These are phyloP conservation scores for Pulveroboletus frians DNA, from an alignment of 768 basidiomycete species.

Conservation along the genomic window DNA sequence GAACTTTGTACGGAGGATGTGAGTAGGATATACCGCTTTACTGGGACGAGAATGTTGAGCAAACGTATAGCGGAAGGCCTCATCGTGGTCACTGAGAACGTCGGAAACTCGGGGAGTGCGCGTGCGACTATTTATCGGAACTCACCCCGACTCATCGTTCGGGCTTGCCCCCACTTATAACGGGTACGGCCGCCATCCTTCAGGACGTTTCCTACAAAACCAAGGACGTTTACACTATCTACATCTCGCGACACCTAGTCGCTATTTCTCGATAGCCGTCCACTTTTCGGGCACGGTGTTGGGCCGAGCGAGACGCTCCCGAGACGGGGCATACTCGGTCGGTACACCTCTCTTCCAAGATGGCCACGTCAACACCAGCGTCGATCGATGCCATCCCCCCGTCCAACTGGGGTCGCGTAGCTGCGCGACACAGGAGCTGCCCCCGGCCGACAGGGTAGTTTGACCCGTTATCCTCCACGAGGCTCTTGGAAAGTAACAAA, in stretches of 20 bases:
- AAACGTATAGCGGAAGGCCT: slow-evolving; percentile 65
- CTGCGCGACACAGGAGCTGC: slow-evolving; percentile 66
- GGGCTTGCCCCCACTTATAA: too few relatives aligned
- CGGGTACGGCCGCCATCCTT: too few relatives aligned
- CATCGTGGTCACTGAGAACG: slow-evolving; percentile 41
- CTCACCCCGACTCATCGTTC: too few relatives aligned
- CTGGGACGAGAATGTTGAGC: slow-evolving; percentile 88
- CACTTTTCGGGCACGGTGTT: slow-evolving; percentile 26
- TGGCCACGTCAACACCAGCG: slow-evolving; percentile 78
- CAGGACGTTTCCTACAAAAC: too few relatives aligned
- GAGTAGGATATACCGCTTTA: slow-evolving; percentile 61
- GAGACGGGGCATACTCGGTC: slow-evolving; percentile 24
- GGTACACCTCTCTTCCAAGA: slow-evolving; percentile 32
- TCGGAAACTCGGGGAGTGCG: slow-evolving; percentile 13
- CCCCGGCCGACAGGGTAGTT: slow-evolving; percentile 86
- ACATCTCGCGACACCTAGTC: slow-evolving; percentile 1
- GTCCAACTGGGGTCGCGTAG: slow-evolving; percentile 29
- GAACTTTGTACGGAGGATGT: neutral
- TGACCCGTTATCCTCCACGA: slow-evolving; percentile 78
- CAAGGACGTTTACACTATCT: neutral
- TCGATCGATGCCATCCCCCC: slow-evolving; percentile 64
- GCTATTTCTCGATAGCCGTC: slow-evolving; percentile 22
- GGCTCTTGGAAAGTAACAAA: slow-evolving; percentile 69
- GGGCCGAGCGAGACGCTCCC: slow-evolving; percentile 18
- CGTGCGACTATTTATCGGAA: too few relatives aligned